phyloP scores from a whole-genome alignment of 495 filamentous ascomycete species.

The Xylaria palmicola region DNA sequence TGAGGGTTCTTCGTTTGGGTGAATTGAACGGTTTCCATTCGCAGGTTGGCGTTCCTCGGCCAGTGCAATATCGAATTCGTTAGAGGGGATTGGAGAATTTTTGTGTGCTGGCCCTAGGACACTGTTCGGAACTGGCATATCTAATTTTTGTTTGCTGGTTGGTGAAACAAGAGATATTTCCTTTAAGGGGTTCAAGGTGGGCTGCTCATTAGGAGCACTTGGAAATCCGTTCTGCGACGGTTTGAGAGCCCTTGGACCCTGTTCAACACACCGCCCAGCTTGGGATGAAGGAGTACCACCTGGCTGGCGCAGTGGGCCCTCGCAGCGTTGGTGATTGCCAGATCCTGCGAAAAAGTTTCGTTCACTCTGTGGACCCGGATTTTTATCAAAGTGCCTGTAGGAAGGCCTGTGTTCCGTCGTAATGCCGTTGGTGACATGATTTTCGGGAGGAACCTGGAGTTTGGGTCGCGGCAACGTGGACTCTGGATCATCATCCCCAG shows the following conservation, averaged over 20 bases:
- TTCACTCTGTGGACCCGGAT: background rate
- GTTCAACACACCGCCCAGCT: background rate
- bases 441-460: background rate
- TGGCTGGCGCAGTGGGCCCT: background rate
- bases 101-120: background rate
- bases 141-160: background rate
- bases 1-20: background rate
- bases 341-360: background rate
- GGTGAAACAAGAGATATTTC: background rate
- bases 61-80: background rate
- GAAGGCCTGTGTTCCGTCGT: background rate
- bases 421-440: background rate
- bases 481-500: slow-evolving; percentile 16
- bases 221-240: background rate
- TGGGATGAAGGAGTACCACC: background rate
- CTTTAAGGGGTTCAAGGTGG: background rate
- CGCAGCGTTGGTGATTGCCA: background rate
- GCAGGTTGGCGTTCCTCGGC: background rate
- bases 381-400: background rate
- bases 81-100: background rate
- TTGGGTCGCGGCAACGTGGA: background rate
- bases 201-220: background rate
- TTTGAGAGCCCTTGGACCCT: background rate
- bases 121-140: background rate
- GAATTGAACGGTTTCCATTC: background rate